Conservation (phyloP, 148 eudicot genomes). For the Gaultheria prostrata region DNA sequence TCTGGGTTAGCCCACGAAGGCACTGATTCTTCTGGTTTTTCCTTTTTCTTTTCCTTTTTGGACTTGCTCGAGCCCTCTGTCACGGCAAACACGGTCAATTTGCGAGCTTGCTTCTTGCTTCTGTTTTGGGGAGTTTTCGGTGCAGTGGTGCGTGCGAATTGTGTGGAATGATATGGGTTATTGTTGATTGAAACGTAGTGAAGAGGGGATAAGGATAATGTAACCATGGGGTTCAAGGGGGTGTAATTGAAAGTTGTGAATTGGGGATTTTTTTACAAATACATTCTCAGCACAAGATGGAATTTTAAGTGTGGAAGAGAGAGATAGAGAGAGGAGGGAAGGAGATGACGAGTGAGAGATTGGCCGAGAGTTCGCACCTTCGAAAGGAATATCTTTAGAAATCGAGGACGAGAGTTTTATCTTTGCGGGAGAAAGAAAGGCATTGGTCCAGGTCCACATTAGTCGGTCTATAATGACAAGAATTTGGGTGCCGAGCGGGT, state of each 20-base stretch:
- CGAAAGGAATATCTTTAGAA: not conserved
- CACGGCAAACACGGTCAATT: conserved; percentile 37
- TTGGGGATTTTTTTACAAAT: not conserved
- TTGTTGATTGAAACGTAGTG: not conserved
- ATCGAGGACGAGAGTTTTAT: not conserved
- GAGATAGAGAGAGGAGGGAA: not conserved
- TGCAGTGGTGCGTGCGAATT: not conserved
- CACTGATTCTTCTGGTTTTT: conserved; percentile 30
- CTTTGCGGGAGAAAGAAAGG: not conserved
- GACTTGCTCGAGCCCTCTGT: conserved; percentile 47
- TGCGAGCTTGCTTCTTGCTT: not conserved
- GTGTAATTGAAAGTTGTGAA: not conserved
- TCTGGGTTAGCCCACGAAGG: conserved; percentile 89
- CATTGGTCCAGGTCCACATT: not conserved
- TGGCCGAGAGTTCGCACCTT: too few relatives aligned
- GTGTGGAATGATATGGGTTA: not conserved
- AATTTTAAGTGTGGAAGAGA: not conserved
- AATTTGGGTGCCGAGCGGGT: too few relatives aligned
- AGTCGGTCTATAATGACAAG: too few relatives aligned
- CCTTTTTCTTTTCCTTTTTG: conserved; percentile 23
- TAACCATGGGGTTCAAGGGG: conserved; percentile 15
- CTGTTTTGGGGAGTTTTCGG: not conserved
- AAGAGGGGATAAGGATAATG: conserved; percentile 17
- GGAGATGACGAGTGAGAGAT: too few relatives aligned
- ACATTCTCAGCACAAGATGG: not conserved